phyloP scores from a whole-genome alignment of 2,329 filamentous ascomycete genomes.

The Aspergillus brasiliensis region DNA sequence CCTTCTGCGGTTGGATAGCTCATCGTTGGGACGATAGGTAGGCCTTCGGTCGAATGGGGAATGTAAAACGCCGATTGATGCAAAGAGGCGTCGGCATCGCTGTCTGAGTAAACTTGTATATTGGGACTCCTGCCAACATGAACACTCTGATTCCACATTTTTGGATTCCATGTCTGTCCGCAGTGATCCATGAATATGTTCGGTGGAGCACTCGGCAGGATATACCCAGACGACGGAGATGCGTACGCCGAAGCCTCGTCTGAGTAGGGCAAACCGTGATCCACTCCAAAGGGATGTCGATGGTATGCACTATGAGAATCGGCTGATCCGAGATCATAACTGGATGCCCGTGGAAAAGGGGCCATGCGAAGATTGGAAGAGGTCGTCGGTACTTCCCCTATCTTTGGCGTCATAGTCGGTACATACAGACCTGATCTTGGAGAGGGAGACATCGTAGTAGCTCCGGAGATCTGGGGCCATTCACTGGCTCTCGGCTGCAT shows the following conservation, averaged over 20 bases:
- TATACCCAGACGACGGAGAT: constrained; percentile 37
- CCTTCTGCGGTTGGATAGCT: constrained; percentile 25
- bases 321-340: constrained; percentile 30
- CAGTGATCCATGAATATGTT: constrained; percentile 32
- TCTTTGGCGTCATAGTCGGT: constrained; percentile 15
- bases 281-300: constrained; percentile 26
- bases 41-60: constrained; percentile 27
- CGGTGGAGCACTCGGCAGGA: constrained; percentile 37
- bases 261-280: constrained; percentile 34
- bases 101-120: constrained; percentile 32
- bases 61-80: constrained; percentile 30
- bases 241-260: constrained; percentile 38
- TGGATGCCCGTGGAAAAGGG: constrained; percentile 23
- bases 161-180: constrained; percentile 30
- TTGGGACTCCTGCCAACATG: constrained; percentile 23
- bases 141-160: constrained; percentile 31
- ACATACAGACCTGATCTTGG: constrained; percentile 25
- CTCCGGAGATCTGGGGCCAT: constrained; percentile 33
- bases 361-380: constrained; percentile 21
- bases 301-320: constrained; percentile 24
- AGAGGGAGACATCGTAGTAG: constrained; percentile 19
- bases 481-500: constrained; percentile 27
- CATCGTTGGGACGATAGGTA: constrained; percentile 27
- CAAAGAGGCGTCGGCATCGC: constrained; percentile 28
- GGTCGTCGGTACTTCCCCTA: constrained; percentile 17